Conservation (phyloP, 129 eudicot genomes). For the Lonicera japonica region DNA sequence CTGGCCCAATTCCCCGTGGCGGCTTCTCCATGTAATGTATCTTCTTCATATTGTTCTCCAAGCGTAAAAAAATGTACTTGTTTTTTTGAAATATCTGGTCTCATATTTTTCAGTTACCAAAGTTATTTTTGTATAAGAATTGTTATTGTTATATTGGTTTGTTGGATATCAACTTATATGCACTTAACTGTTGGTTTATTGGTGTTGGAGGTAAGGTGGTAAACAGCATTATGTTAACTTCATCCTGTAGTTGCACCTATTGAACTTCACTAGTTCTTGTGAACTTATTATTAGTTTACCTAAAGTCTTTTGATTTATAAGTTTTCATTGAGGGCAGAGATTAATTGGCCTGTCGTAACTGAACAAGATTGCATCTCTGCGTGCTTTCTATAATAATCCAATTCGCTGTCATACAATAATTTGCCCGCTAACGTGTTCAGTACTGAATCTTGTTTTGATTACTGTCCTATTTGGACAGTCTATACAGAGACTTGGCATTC, state of each 20-base stretch:
- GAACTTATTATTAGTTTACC: background rate
- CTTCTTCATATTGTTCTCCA: background rate
- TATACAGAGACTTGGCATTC: background rate
- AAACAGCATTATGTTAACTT: background rate
- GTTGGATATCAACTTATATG: background rate
- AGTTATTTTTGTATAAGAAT: too few species aligned
- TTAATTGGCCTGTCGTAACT: background rate
- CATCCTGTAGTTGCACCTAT: background rate
- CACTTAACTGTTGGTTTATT: background rate
- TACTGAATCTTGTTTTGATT: background rate
- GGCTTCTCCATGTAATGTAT: constrained; percentile 64
- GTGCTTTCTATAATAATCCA: background rate
- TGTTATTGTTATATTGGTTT: background rate
- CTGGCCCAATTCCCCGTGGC: constrained; percentile 96
- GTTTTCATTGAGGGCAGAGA: background rate
- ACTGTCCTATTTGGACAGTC: background rate
- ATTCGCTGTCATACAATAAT: too few species aligned
- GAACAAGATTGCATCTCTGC: background rate
- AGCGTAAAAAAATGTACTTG: too few species aligned
- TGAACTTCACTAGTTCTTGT: background rate
- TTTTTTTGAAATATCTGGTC: too few species aligned
- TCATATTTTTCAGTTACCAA: too few species aligned
- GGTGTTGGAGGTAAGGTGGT: background rate
- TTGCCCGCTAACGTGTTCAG: background rate
- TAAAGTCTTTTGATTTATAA: background rate